Conservation (phyloP, 106 monocot species). For the Dendrobium chrysotoxum region DNA sequence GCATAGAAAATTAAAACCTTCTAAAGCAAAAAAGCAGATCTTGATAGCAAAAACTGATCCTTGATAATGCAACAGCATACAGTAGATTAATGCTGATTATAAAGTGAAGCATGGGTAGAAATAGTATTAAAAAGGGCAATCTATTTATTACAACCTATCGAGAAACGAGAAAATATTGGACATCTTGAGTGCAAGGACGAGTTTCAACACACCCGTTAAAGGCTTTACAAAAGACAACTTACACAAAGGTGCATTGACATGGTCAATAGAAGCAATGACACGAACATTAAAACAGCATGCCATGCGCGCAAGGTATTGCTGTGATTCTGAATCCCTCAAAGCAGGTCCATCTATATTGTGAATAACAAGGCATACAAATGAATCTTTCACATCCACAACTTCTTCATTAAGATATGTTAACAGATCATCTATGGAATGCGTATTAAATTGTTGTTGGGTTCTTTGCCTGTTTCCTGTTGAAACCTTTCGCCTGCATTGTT, state of each 20-base stretch:
- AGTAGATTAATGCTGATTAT: no score
- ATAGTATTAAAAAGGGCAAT: no score
- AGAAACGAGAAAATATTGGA: neutral
- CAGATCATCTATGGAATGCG: slow-evolving; percentile 63
- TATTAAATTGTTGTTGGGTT: slow-evolving; percentile 28
- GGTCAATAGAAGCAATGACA: slow-evolving; percentile 84
- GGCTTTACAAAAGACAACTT: slow-evolving; percentile 21
- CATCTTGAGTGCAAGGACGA: neutral
- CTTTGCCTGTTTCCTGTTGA: slow-evolving; percentile 32
- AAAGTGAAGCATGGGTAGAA: no score
- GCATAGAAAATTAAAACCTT: no score
- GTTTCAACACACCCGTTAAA: neutral
- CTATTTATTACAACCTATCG: neutral
- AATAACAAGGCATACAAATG: slow-evolving; percentile 64
- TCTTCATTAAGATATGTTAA: slow-evolving; percentile 43
- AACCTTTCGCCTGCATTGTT: slow-evolving; percentile 33
- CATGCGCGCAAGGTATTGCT: slow-evolving; percentile 75
- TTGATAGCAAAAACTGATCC: no score
- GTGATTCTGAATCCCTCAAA: slow-evolving; percentile 81
- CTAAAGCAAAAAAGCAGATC: no score
- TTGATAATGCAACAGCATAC: no score
- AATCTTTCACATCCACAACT: slow-evolving; percentile 29
- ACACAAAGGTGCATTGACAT: slow-evolving; percentile 91
- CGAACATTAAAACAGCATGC: slow-evolving; percentile 59
- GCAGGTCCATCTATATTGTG: slow-evolving; percentile 98